Base-by-base conservation (phyloP, 352 stramenopile species). In the Globisporangium splendens region DNA sequence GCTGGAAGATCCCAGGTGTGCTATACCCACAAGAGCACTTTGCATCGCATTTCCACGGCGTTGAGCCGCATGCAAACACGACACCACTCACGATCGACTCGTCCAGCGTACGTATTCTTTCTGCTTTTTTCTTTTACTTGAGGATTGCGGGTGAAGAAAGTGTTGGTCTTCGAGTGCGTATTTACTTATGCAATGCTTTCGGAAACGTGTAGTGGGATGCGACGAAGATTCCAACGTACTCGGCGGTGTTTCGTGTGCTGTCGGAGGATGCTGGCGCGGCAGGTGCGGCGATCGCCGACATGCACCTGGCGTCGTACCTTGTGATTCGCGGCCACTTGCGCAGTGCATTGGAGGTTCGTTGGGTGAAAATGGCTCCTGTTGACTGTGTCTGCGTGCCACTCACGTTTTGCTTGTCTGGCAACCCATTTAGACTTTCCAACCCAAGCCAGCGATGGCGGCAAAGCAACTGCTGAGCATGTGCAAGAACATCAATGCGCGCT, bases 271-370 rank as follows among this genome's bases (percentile, higher is more conserved):
- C 77, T 18, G 85, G 85, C 3, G 76, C 74, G 22, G 70, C 77
- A 21, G 81, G 85, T 35, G 75, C 79, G 18, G 73, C 78, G 7
- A 74, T 95, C 50, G 79, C 76, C 3, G 83, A 72, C 33, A 65
- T 95, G 21, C 81, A 83, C n/a, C 57, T 87, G 10, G 76, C 81
- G 11, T 83, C 83, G 43, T 95, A 95, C 42, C 56, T 92, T 10
- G 68, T 81, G 14, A 53, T 70, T n/a, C 80, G 85, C 35, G 70
- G 54, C 7, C 69, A 89, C 49, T 72, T 95, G 18, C 44, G 65
- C 8, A 61, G 85, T 22, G 68, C 74, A 18, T 61, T 94, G 1
- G 75, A 90, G 69, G 73, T 83, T 33, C 50, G 44, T 46, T 50
- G 0, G 14, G 13, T 0, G 20, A 6, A 47, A 24, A 33, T 44